A percentile compares a stretch with the other conserved stretches of the same genome.
These are phyloP conservation scores for Tetrahymena borealis DNA, from an alignment of 73 alveolate genomes.

Conservation along the genomic window DNA sequence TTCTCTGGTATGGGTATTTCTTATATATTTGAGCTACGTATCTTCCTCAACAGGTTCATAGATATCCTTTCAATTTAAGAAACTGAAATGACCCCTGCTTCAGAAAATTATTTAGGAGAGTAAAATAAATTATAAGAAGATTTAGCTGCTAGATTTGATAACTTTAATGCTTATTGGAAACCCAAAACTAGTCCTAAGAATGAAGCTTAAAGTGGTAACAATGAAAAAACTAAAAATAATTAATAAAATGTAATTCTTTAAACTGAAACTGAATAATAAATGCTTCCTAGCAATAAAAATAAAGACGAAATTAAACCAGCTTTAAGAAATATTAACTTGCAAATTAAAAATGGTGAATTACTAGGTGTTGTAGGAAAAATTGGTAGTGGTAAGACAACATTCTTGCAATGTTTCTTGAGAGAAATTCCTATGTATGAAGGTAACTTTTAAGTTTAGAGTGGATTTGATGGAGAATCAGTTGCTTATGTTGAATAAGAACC, in stretches of 20 bases:
- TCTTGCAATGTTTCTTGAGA: slow-evolving; percentile 51
- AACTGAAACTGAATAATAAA: not conserved
- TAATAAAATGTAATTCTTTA: not conserved
- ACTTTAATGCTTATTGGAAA: not conserved
- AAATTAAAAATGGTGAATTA: slow-evolving; percentile 49
- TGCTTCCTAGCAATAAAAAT: slow-evolving; percentile 4
- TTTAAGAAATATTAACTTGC: slow-evolving; percentile 37
- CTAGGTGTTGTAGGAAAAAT: slow-evolving; percentile 61
- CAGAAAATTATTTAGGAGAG: not conserved
- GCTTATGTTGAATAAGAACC: slow-evolving; percentile 38
- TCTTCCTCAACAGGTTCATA: not conserved
- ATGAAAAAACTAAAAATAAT: too few species aligned
- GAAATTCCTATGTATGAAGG: slow-evolving; percentile 39
- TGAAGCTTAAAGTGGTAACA: too few species aligned
- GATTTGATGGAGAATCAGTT: slow-evolving; percentile 4
- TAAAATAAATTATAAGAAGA: not conserved
- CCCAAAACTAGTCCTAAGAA: not conserved
- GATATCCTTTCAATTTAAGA: not conserved
- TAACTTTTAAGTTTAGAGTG: not conserved
- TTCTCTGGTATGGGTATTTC: not conserved
- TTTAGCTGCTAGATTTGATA: not conserved
- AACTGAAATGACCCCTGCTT: not conserved
- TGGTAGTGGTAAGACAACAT: slow-evolving; percentile 66
- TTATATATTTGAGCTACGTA: not conserved
- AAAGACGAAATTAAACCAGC: slow-evolving; percentile 4